These are phyloP conservation scores for Parafenestella ontariensis DNA, from an alignment of 2,329 filamentous ascomycete genomes.

Conservation along the genomic window DNA sequence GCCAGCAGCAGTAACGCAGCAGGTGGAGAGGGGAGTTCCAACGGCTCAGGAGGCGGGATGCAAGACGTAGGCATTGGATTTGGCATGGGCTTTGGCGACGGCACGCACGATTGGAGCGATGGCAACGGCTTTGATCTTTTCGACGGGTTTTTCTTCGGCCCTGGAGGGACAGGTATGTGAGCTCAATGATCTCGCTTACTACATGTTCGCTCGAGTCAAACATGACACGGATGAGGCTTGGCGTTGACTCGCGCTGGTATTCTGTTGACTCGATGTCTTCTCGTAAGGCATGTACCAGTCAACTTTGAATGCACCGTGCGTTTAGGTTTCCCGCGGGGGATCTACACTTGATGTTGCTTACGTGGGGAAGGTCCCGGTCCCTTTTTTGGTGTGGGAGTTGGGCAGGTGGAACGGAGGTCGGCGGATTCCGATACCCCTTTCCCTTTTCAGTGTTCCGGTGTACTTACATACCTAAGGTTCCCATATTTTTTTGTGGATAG, in stretches of 20 bases:
- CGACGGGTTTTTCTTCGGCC: conserved; percentile 64
- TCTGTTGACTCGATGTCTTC: conserved; percentile 2
- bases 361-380: background rate
- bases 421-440: conserved; percentile 6
- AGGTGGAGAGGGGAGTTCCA: conserved; percentile 48
- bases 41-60: conserved; percentile 36
- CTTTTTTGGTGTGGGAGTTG: background rate
- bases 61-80: conserved; percentile 70
- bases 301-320: background rate
- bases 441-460: too few species aligned
- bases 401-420: background rate
- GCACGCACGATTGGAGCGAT: conserved; percentile 65
- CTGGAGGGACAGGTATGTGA: conserved; percentile 28
- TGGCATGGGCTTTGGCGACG: conserved; percentile 51
- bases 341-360: background rate
- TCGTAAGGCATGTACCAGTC: too few species aligned
- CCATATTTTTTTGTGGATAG: too few species aligned
- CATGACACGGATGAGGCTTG: background rate
- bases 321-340: background rate
- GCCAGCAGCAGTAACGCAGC: conserved; percentile 11
- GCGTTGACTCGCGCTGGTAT: background rate
- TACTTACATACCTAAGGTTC: too few species aligned
- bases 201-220: too few species aligned
- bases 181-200: background rate
- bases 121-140: conserved; percentile 60